These are phyloP conservation scores for Polytrichum commune DNA, from an alignment of 225 moss, liverwort and hornwort genomes.

Conservation along the genomic window DNA sequence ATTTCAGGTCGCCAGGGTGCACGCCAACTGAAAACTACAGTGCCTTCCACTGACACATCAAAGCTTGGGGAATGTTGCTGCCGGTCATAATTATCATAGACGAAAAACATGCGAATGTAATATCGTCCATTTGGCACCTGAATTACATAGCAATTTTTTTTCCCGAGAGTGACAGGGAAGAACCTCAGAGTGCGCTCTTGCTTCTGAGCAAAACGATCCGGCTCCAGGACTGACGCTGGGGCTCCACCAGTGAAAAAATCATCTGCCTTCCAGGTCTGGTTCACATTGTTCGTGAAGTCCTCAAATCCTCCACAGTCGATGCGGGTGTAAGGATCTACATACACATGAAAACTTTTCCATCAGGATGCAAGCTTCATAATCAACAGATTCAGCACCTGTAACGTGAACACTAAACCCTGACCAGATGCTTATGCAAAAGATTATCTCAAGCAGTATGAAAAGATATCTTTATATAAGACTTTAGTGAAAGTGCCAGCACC, in stretches of 20 bases:
- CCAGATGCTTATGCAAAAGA: too few species aligned
- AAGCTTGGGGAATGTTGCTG: conserved; percentile 56
- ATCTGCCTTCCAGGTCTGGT: conserved; percentile 61
- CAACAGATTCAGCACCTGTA: too few species aligned
- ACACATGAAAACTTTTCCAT: neutral
- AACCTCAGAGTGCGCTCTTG: conserved; percentile 34
- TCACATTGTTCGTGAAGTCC: conserved; percentile 45
- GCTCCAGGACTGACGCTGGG: conserved; percentile 37
- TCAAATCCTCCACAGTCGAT: conserved; percentile 61
- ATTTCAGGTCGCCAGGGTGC: conserved; percentile 48
- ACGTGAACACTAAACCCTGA: neutral
- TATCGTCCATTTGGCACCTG: conserved; percentile 78
- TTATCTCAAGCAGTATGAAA: too few species aligned
- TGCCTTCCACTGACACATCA: conserved; percentile 84
- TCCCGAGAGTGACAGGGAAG: conserved; percentile 2
- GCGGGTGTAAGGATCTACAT: conserved; percentile 23
- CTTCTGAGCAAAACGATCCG: conserved; percentile 23
- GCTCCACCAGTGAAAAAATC: conserved; percentile 49
- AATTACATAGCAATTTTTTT: conserved; percentile 82
- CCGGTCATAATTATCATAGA: conserved; percentile 64
- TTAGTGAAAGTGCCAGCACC: neutral
- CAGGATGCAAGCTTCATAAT: neutral
- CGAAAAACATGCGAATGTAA: conserved; percentile 58
- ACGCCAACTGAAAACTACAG: conserved; percentile 76
- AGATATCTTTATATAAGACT: neutral